These are phyloP conservation scores for Suillus luteus DNA, from an alignment of 768 basidiomycete genomes.

Conservation along the genomic window DNA sequence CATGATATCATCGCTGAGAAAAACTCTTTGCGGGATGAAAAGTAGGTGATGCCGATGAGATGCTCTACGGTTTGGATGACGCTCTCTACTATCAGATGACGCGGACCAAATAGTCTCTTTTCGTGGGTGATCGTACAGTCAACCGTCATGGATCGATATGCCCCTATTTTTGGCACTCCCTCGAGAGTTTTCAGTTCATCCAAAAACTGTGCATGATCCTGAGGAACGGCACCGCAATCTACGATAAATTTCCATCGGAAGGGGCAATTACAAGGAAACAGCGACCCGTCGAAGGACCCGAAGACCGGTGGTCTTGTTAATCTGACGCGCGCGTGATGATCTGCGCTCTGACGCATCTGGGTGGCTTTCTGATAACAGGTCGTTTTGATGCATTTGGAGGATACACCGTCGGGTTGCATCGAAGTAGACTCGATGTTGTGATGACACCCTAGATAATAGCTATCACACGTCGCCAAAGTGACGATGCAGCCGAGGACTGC, in stretches of 20 bases:
- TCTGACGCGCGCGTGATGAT: not conserved
- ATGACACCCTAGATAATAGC: not conserved
- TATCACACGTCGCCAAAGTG: not conserved
- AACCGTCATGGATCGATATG: not conserved
- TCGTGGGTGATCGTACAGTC: not conserved
- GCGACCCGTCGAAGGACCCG: not conserved
- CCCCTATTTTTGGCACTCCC: not conserved
- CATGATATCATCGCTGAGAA: not conserved
- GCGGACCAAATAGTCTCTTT: slow-evolving; percentile 1
- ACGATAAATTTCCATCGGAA: not conserved
- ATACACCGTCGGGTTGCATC: not conserved
- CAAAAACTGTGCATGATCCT: not conserved
- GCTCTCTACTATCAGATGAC: not conserved
- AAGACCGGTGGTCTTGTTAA: not conserved
- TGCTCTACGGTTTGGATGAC: slow-evolving; percentile 1
- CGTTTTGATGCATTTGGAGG: not conserved
- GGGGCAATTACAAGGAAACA: not conserved
- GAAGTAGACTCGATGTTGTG: not conserved
- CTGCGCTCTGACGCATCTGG: not conserved
- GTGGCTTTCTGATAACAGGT: not conserved
- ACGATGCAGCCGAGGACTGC: not conserved
- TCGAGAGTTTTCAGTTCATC: not conserved
- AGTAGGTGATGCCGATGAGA: not conserved
- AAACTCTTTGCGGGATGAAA: slow-evolving; percentile 2
- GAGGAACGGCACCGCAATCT: not conserved